Percentiles rank a stretch among this genome's conserved stretches.
Evolutionary conservation across 352 stramenopile species (phyloP).

Genomic region (Pythium dissotocum): DNA sequence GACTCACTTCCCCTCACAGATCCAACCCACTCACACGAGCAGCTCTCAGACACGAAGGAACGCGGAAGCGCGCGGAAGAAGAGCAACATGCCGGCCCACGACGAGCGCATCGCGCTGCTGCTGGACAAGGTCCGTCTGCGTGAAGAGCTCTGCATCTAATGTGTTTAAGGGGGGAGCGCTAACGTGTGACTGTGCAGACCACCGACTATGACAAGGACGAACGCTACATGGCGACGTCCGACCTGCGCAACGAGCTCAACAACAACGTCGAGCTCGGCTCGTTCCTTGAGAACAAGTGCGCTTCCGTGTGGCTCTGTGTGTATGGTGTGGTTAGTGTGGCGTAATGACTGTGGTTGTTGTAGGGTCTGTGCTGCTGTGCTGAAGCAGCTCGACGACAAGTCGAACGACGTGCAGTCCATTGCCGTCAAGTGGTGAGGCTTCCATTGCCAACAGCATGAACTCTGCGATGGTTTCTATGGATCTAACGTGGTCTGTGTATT

Average conservation of each 20-base stretch:
- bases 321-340: background rate
- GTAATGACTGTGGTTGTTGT: background rate
- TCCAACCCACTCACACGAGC: constrained; percentile 22
- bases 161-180: background rate
- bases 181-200: constrained; percentile 37
- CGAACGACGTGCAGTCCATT: constrained; percentile 98
- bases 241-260: constrained; percentile 96
- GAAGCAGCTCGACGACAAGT: constrained; percentile 97
- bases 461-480: background rate
- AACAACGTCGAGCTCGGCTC: constrained; percentile 90
- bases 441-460: background rate
- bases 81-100: constrained; percentile 60
- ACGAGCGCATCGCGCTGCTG: constrained; percentile 77
- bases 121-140: constrained; percentile 67
- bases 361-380: constrained; percentile 96
- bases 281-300: constrained; percentile 85
- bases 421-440: constrained; percentile 78
- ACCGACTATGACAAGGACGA: constrained; percentile 97
- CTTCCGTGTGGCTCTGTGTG: background rate
- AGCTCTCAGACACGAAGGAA: background rate
- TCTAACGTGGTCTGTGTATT: background rate
- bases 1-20: constrained; percentile 10
- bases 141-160: background rate
- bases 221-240: constrained; percentile 99
- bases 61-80: background rate